Evolutionary conservation across 2,329 filamentous ascomycete species (phyloP).

Genomic region (Beauveria pseudobassiana): DNA sequence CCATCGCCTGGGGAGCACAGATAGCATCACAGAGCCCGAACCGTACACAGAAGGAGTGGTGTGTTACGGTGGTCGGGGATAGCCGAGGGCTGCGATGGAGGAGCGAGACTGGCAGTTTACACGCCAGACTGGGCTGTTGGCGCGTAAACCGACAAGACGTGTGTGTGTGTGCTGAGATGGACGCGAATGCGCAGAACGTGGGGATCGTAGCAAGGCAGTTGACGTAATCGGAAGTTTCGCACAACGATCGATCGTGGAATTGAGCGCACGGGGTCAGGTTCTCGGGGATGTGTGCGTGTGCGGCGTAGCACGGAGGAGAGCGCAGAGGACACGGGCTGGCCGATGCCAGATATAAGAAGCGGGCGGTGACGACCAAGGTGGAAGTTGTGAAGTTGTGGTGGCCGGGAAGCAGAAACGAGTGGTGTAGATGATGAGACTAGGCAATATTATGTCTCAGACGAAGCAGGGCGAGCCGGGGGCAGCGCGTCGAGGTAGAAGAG

Average conservation of each 20-base stretch:
- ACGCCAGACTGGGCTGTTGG: not conserved
- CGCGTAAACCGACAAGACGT: not conserved
- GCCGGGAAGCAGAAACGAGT: not conserved
- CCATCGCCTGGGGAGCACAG: slow-evolving; percentile 42
- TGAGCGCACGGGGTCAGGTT: slow-evolving; percentile 5
- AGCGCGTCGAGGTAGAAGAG: not conserved
- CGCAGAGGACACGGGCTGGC: slow-evolving; percentile 1
- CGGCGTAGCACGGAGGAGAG: not conserved
- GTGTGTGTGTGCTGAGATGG: not conserved
- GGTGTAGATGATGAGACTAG: slow-evolving; percentile 6
- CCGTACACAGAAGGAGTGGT: slow-evolving; percentile 9
- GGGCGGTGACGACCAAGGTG: not conserved
- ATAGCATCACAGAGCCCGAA: slow-evolving; percentile 25
- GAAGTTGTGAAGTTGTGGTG: not conserved
- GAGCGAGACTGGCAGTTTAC: not conserved
- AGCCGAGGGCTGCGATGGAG: not conserved
- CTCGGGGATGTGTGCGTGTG: not conserved
- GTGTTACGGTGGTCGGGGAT: slow-evolving; percentile 1
- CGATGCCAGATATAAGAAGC: slow-evolving; percentile 1
- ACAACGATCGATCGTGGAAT: slow-evolving; percentile 3
- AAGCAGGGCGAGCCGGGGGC: not conserved
- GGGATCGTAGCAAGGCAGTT: not conserved
- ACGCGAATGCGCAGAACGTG: not conserved
- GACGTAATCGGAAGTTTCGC: not conserved
- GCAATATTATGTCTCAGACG: slow-evolving; percentile 9